A percentile compares a stretch with the other conserved stretches of the same genome.
phyloP scores from a whole-genome alignment of 345 rosid species.

The Crucihimalaya himalaica region DNA sequence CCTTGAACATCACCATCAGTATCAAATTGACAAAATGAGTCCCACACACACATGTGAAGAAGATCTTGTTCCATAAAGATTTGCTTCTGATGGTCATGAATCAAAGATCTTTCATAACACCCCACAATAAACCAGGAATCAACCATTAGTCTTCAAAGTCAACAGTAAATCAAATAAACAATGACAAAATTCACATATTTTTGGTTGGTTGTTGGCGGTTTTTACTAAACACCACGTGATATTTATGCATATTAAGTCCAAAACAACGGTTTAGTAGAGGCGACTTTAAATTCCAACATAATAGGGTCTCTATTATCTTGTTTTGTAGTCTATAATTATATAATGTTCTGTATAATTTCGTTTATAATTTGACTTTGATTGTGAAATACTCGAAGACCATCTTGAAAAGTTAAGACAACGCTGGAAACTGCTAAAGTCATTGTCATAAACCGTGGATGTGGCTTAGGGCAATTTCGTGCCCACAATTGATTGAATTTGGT shows the following conservation, averaged over 20 bases:
- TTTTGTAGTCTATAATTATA: neutral
- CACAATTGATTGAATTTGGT: conserved; percentile 35
- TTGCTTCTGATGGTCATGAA: conserved; percentile 34
- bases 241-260: neutral
- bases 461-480: conserved; percentile 32
- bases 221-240: conserved; percentile 6
- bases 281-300: conserved; percentile 18
- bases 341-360: conserved; percentile 1
- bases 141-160: neutral
- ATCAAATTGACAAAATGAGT: conserved; percentile 24
- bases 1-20: conserved; percentile 36
- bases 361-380: conserved; percentile 1
- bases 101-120: conserved; percentile 17
- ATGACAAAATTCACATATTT: neutral
- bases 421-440: conserved; percentile 33
- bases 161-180: conserved; percentile 24
- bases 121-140: conserved; percentile 24
- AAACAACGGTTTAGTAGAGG: neutral
- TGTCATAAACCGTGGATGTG: conserved; percentile 29
- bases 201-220: neutral
- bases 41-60: conserved; percentile 33
- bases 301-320: neutral
- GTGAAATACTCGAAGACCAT: conserved; percentile 22
- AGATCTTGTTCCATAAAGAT: conserved; percentile 33
- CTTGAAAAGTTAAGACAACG: conserved; percentile 24